Base-by-base conservation (phyloP, 1,139 yeast genomes). In the Pichia sp. region DNA sequence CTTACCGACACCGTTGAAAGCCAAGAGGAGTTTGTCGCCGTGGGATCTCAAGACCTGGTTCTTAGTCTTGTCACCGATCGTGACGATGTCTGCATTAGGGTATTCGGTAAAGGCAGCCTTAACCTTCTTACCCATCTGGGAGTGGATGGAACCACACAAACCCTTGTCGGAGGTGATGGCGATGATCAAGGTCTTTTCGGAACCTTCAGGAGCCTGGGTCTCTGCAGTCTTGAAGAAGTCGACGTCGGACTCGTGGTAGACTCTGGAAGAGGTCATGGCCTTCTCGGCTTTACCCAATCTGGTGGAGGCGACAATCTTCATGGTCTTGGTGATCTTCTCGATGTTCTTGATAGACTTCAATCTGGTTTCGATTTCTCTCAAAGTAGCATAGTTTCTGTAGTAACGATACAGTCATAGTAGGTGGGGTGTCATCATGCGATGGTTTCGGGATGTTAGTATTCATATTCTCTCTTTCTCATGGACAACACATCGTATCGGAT, bases 251-350 rank as follows among this genome's bases (percentile, higher is more conserved):
- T 79, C 78, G 70, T 87, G 85, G 79, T 88, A 91, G 58, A 83
- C 85, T 72, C 96, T 85, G 48, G 98, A 87, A 52, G 89, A 81
- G 63, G 80, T 77, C 93, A 91, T 93, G 61, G 97, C 96, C 71
- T 86, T 87, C 75, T 91, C 96, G 57, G 99, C 99, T 76, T 88
- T 90, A 72, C 83, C 81, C 72, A 93, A 82, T 79, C 97, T 88
- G 65, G 99, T 93, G 46, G 98, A 91, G 50, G 99, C 99, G 67
- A 93, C 99, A 74, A 95, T 86, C 80, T 91, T 93, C 99, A 93
- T 93, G 73, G 99, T 93, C 78, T 93, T 93, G 78, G 99, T 93
- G 76, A 93, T 93, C 80, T 93, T 93, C 77, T 93, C 98, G 73
- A 93, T 93, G 82, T 93, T 93, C 80, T 91, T 93, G 73, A 93